phyloP scores from a whole-genome alignment of 129 eudicot species.

The Tanacetum coccineum region DNA sequence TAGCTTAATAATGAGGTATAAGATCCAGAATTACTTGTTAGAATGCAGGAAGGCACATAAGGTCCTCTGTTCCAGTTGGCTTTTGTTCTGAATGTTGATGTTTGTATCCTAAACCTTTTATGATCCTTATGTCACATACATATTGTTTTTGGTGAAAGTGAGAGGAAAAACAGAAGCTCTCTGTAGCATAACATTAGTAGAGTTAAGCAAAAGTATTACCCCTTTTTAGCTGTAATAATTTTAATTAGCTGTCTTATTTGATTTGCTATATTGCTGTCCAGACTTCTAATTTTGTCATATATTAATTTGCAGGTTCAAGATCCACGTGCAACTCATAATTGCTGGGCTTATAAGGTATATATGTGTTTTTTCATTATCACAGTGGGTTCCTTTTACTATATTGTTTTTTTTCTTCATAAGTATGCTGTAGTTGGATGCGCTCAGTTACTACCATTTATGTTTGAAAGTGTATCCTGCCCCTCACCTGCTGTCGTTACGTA shows the following conservation, averaged over 20 bases:
- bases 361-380: constrained; percentile 7
- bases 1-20: no score
- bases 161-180: background rate
- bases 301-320: constrained; percentile 52
- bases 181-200: background rate
- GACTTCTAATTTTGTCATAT: constrained; percentile 21
- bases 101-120: no score
- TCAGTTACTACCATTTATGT: constrained; percentile 1
- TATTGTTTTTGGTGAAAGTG: background rate
- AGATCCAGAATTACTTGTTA: no score
- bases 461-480: constrained; percentile 3
- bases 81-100: no score
- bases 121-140: background rate
- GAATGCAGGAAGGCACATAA: no score
- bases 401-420: background rate
- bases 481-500: background rate
- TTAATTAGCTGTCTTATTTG: background rate
- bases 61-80: background rate
- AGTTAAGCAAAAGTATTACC: constrained; percentile 6
- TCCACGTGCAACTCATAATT: constrained; percentile 86
- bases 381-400: background rate
- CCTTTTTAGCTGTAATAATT: background rate
- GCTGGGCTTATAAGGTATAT: constrained; percentile 93
- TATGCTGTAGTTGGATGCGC: background rate
- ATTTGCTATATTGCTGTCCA: constrained; percentile 21